A percentile compares a stretch with the other conserved stretches of the same genome.
These are phyloP conservation scores for Falciphora oryzae DNA, from an alignment of 2,329 filamentous ascomycete genomes.

Conservation along the genomic window DNA sequence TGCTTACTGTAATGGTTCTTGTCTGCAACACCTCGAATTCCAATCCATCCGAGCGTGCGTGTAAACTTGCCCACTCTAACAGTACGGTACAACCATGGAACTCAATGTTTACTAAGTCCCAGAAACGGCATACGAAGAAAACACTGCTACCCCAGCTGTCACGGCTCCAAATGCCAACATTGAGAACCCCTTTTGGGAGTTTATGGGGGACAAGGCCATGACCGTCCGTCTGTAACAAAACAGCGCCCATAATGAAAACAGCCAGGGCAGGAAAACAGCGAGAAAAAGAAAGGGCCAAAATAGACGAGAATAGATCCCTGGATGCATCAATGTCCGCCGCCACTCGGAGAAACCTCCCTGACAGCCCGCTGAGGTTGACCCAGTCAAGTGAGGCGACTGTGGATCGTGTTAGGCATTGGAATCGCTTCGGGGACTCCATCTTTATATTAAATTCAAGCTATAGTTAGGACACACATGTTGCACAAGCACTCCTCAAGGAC, in stretches of 20 bases:
- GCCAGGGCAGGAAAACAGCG: background rate
- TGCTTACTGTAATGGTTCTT: background rate
- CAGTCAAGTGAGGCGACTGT: background rate
- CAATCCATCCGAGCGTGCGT: background rate
- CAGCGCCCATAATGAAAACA: background rate
- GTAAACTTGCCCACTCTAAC: background rate
- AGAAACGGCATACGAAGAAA: background rate
- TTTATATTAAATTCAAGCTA: background rate
- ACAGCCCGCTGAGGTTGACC: background rate
- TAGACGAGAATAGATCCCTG: background rate
- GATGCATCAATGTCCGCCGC: background rate
- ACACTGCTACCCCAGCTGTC: background rate
- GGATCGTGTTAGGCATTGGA: background rate
- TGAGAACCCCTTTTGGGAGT: no score
- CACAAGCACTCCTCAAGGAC: background rate
- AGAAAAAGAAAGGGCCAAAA: background rate
- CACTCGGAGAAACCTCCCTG: background rate
- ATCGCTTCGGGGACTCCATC: background rate
- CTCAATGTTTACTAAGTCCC: background rate
- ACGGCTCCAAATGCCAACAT: background rate
- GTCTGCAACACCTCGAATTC: background rate
- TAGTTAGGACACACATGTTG: background rate
- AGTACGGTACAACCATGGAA: background rate
- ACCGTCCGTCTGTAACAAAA: background rate
- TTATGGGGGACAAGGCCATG: no score